Evolutionary conservation across 2,329 filamentous ascomycete species (phyloP), one percentile per base, ranked within the genome.

Genomic region (Metarhizium robertsii): DNA sequence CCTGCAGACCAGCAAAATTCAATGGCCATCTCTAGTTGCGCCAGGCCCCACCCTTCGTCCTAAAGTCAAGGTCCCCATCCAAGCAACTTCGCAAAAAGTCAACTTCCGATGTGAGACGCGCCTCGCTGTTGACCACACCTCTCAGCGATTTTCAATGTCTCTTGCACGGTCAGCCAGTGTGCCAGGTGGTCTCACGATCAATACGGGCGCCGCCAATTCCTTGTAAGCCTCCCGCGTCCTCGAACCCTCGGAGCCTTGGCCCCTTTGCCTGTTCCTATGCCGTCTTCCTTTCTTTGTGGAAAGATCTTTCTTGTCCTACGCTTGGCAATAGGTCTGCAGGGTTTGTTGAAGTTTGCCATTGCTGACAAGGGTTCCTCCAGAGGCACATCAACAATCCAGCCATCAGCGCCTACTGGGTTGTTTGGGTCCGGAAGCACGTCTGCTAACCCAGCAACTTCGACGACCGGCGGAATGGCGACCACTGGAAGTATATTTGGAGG

Each of bases 151-250:
- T 51, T 60, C 60, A 55, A 79, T 79, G 76, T 75, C 76, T 66
- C 69, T 79, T 65, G 75, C 74, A 57, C 76, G 80, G 67, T 84
- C 81, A 62, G 77, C 78, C 57, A 83, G 80, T 67, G 80, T 79
- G 64, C 80, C 80, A 58, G 79, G 75, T 60, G 80, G 79, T 65
- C 75, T 85, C 60, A 83, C 78, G 65, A 85, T 85, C 70, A 86
- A 85, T 70, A 84, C 81, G 18, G 78, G 76, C 60, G 74, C 79
- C 56, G 82, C 82, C 59, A 85, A 84, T 76, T 58, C 69, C 54
- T 61, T 68, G 71, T 72, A 66, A 70, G 69, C 55, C 42, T 25
- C 34, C 18, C 25, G 42, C 42, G 10, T 45, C 42, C 18, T 45
- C n/a, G 6, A 6, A 4, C 6, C 11, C 18, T 18, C 2, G 42